These are phyloP conservation scores for Colletotrichum sp. DNA, from an alignment of 2,329 filamentous ascomycete genomes.

Conservation along the genomic window DNA sequence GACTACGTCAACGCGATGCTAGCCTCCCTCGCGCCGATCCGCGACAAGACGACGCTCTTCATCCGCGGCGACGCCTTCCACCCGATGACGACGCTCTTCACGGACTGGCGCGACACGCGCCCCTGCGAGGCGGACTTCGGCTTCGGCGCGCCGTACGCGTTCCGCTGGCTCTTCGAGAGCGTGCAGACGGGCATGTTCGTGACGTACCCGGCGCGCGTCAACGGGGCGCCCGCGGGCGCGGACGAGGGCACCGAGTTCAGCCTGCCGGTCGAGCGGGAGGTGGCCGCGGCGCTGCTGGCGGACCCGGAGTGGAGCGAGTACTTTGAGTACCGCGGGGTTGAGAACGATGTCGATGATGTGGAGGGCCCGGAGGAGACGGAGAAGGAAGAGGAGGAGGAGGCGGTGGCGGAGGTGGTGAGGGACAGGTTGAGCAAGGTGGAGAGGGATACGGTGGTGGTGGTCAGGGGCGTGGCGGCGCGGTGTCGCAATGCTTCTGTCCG, in stretches of 20 bases:
- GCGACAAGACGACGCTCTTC: constrained; percentile 39
- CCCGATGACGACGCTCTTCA: constrained; percentile 37
- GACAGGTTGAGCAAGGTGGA: neutral
- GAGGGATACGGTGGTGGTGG: neutral
- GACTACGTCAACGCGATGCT: constrained; percentile 34
- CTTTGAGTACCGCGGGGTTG: constrained; percentile 42
- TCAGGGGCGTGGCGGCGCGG: neutral
- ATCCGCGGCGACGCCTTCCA: constrained; percentile 37
- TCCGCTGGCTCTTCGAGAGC: constrained; percentile 34
- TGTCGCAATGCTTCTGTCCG: neutral
- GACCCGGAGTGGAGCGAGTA: constrained; percentile 38
- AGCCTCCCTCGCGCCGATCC: constrained; percentile 33
- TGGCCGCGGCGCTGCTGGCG: constrained; percentile 32
- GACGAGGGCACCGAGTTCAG: constrained; percentile 41
- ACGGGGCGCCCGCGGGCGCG: constrained; percentile 24
- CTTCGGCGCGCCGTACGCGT: constrained; percentile 34
- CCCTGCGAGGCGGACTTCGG: constrained; percentile 37
- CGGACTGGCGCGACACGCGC: constrained; percentile 37
- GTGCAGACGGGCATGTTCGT: constrained; percentile 30
- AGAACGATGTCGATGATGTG: constrained; percentile 19
- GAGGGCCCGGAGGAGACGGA: neutral
- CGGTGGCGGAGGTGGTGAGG: neutral
- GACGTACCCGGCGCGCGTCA: constrained; percentile 32
- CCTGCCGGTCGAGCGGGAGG: constrained; percentile 36
- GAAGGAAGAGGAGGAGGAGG: neutral